These are phyloP conservation scores for Neurospora sp. DNA, from an alignment of 495 filamentous ascomycete species.

Conservation along the genomic window DNA sequence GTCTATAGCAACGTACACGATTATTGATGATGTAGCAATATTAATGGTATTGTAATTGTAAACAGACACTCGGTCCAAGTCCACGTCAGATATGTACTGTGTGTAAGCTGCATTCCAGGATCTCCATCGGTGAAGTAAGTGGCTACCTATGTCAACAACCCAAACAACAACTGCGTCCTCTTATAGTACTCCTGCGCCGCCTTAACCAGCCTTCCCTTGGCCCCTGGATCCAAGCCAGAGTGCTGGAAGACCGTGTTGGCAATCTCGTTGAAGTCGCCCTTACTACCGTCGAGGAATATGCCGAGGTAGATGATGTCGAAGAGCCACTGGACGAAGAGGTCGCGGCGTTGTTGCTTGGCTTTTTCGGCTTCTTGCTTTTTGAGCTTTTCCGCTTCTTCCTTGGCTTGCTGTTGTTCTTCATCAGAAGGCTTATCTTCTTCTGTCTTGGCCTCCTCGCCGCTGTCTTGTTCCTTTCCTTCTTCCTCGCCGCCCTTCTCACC, in stretches of 20 bases:
- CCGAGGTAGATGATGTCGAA: slow-evolving; percentile 68
- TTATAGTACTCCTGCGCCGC: slow-evolving; percentile 67
- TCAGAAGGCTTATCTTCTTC: slow-evolving; percentile 3
- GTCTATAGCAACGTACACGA: background rate
- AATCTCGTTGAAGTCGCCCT: slow-evolving; percentile 35
- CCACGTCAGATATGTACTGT: too few species aligned
- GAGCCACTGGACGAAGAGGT: slow-evolving; percentile 59
- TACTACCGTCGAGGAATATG: slow-evolving; percentile 22
- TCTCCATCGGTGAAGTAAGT: background rate
- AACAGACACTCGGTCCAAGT: background rate
- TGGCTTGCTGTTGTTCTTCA: slow-evolving; percentile 6
- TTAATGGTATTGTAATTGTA: background rate
- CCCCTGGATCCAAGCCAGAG: slow-evolving; percentile 33
- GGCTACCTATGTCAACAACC: slow-evolving; percentile 22
- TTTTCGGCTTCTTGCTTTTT: slow-evolving; percentile 4
- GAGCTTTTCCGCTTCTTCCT: slow-evolving; percentile 2
- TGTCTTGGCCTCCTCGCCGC: slow-evolving; percentile 27
- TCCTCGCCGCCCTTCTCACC: background rate
- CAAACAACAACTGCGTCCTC: slow-evolving; percentile 68
- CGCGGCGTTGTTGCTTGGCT: slow-evolving; percentile 25
- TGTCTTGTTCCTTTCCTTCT: slow-evolving; percentile 14
- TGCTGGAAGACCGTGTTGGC: slow-evolving; percentile 36
- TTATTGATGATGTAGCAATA: background rate
- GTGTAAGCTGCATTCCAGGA: too few species aligned
- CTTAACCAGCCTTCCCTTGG: slow-evolving; percentile 42